Conservation (phyloP, 345 rosid species). For the Syzygium grande region DNA sequence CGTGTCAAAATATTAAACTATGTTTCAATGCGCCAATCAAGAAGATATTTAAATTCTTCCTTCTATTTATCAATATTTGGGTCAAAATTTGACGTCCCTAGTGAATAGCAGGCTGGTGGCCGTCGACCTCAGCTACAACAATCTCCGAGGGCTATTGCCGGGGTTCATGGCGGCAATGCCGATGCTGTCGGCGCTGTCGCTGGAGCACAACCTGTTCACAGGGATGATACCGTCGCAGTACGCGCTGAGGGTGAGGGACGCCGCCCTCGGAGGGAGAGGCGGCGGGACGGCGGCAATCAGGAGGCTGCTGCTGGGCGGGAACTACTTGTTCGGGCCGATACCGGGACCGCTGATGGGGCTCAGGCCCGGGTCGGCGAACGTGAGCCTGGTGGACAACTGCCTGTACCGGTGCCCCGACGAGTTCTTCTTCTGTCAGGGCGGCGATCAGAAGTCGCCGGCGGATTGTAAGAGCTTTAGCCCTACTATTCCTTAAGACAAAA, state of each 20-base stretch:
- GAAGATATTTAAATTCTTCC: not conserved
- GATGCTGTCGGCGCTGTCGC: constrained; percentile 26
- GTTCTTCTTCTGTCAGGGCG: constrained; percentile 70
- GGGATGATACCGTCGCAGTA: constrained; percentile 33
- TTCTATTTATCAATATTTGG: not conserved
- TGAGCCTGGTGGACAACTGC: constrained; percentile 60
- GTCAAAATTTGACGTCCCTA: not conserved
- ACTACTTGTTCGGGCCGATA: constrained; percentile 64
- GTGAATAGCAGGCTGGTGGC: constrained; percentile 30
- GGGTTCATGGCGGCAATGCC: constrained; percentile 24
- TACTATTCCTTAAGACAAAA: constrained; percentile 16
- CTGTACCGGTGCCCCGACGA: constrained; percentile 50
- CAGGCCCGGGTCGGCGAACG: constrained; percentile 42
- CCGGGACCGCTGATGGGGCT: constrained; percentile 48
- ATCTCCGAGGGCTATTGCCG: constrained; percentile 20
- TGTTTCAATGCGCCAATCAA: not conserved
- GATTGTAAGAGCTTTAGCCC: constrained; percentile 51
- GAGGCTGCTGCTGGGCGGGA: constrained; percentile 69
- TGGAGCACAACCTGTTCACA: constrained; percentile 29
- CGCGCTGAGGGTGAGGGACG: constrained; percentile 12
- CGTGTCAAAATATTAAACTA: not conserved
- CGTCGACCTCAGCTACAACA: constrained; percentile 24
- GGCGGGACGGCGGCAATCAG: constrained; percentile 37
- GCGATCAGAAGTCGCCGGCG: constrained; percentile 46
- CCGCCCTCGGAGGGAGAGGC: constrained; percentile 28